Conservation (phyloP, 306 rosid genomes). For the Nissolia schottii region DNA sequence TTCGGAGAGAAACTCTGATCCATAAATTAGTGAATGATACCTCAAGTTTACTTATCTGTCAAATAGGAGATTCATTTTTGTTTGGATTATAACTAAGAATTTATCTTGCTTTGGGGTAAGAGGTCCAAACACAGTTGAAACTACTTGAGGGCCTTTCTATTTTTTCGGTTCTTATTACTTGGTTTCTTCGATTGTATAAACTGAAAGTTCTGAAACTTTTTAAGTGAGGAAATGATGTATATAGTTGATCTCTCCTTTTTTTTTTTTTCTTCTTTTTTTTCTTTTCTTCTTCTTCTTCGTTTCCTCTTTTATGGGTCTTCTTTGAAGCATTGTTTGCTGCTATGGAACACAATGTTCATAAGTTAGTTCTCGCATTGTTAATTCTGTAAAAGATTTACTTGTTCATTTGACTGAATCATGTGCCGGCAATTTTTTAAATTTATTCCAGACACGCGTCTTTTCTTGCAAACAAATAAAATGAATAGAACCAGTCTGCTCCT, state of each 20-base stretch:
- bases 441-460: not conserved
- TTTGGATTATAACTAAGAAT: no score
- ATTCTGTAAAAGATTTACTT: not conserved
- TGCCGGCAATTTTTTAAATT: not conserved
- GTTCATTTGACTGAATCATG: slow-evolving; percentile 14
- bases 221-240: not conserved
- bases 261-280: not conserved
- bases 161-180: not conserved
- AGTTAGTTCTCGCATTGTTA: not conserved
- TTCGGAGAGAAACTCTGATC: no score
- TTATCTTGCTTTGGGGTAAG: not conserved
- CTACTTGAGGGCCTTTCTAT: not conserved
- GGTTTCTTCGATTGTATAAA: slow-evolving; percentile 16
- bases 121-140: not conserved
- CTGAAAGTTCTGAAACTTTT: not conserved
- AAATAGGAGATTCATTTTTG: no score
- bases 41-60: no score
- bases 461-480: not conserved
- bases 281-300: not conserved
- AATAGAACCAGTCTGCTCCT: not conserved
- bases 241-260: not conserved
- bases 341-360: slow-evolving; percentile 1
- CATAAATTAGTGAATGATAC: no score
- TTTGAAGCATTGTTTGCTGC: not conserved
- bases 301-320: not conserved